Base-by-base conservation (phyloP, 2,329 filamentous ascomycete genomes). In the Aspergillus unguis region DNA sequence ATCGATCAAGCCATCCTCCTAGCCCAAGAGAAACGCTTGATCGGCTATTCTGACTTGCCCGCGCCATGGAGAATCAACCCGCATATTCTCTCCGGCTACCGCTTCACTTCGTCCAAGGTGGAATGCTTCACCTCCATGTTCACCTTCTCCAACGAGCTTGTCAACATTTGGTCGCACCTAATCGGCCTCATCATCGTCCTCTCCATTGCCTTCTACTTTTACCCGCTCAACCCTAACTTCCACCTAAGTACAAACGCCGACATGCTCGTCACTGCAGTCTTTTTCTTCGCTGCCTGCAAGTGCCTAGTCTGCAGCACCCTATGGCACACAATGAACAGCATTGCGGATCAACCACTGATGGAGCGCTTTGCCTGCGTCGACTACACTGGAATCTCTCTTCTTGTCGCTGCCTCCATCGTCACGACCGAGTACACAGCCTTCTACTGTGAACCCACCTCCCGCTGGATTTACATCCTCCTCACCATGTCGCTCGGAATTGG, bases 291-390 rank as follows among this genome's bases (percentile, higher is more conserved):
- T 44, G 94, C 94, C 42, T 91, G 86, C 78, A 91, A 97, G 72
- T 97, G 92, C 66, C 83, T 99, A 50, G 85, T 92, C 67, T 99
- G 94, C 84, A 95, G 88, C 57, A 92, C 87, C 58, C 85, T 97
- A 67, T 99, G 94, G 94, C 94, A 99, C 76, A 96, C 94, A 27
- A 97, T 99, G 91, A 96, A 92, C 76, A 90, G 90, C 63, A 95
- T 97, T 50, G 91, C 92, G 17, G 89, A 95, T 61, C 86, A 95
- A 65, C 84, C 85, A 23, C 83, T 95, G 38, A 87, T 99, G 75
- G 94, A 95, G 69, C 87, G 91, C 56, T 97, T 99, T 65, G 94
- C 94, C 17, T 99, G 94, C 70, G 91, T 99, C 54, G 94, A 99
- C 72, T 99, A 99, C 74, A 97, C 94, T 0, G 94, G 94, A 50